These are phyloP conservation scores for Lentinula boryana DNA, from an alignment of 768 basidiomycete genomes.

Conservation along the genomic window DNA sequence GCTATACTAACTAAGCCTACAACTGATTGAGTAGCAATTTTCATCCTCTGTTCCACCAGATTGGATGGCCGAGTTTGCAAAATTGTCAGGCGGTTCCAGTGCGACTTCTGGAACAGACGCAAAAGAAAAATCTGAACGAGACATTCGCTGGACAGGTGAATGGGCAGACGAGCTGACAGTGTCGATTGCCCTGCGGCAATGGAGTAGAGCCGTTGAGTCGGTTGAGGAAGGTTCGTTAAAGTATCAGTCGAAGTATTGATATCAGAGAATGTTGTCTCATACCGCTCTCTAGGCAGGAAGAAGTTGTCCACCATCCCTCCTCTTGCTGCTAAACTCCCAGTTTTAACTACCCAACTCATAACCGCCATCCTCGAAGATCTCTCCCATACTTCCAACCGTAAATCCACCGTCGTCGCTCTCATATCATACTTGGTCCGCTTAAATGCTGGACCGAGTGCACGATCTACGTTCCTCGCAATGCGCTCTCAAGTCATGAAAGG, in stretches of 20 bases:
- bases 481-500: conserved; percentile 68
- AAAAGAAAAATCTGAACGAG: conserved; percentile 74
- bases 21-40: neutral
- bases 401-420: conserved; percentile 64
- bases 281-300: conserved; percentile 41
- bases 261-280: neutral
- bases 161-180: conserved; percentile 91
- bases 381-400: conserved; percentile 70
- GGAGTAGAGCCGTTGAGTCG: conserved; percentile 80
- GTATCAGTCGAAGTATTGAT: neutral
- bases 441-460: conserved; percentile 70
- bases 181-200: conserved; percentile 82
- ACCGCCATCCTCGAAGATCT: conserved; percentile 68
- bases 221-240: conserved; percentile 70
- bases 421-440: conserved; percentile 71
- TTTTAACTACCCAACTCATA: conserved; percentile 63
- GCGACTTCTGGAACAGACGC: conserved; percentile 35
- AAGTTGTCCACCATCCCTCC: conserved; percentile 51
- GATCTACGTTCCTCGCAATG: conserved; percentile 77
- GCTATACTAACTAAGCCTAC: neutral
- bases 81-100: conserved; percentile 29
- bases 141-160: conserved; percentile 83
- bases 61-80: conserved; percentile 69
- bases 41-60: conserved; percentile 47
- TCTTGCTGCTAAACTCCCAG: conserved; percentile 53